Evolutionary conservation across 1,139 yeast species (phyloP), one percentile per base, ranked within the genome.

Genomic region (Yamadazyma sp.): DNA sequence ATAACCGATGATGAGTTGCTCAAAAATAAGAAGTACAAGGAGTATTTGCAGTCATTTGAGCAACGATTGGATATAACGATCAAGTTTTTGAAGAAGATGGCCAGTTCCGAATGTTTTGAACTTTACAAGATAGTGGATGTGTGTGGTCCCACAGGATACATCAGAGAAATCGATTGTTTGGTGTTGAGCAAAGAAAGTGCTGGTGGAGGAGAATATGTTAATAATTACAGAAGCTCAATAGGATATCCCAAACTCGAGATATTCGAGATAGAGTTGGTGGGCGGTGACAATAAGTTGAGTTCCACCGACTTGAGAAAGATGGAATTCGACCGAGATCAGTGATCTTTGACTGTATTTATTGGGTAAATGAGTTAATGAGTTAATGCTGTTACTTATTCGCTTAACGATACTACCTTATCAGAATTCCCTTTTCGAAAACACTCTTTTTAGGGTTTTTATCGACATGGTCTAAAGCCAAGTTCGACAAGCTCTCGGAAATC

Each of bases 131-230:
- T 94, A 29, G 76, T 80, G 43, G 98, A 94, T 57, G 76, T 90
- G 0, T 89, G 95, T 61, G 99, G 99, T 0, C 98, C 98, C 2
- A 89, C 98, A 0, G 96, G 90, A 0, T 72, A 75, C n/a, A 70
- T 86, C 2, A 70, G 72, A 16, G 82, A 80, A 29, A 87, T 94
- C 31, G 85, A 89, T 48, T 85, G 89, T 0, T 71, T 94, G 39
- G 80, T 90, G 0, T 80, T 92, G 6, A 86, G 96, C 48, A 70
- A 78, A 31, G 98, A 94, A 53, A 85, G 97, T 0, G 63, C 72
- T 0, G 57, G 73, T 13, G 98, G 98, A 4, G 97, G 88, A 0
- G 75, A 66, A 0, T 69, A 70, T 46, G 82, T 94, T 31, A 92
- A 92, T 53, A 66, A 78, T 12, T 70, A 71, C 29, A 73, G 99